phyloP scores from a whole-genome alignment of 306 rosid genomes.

The Dalbergia cultrata region DNA sequence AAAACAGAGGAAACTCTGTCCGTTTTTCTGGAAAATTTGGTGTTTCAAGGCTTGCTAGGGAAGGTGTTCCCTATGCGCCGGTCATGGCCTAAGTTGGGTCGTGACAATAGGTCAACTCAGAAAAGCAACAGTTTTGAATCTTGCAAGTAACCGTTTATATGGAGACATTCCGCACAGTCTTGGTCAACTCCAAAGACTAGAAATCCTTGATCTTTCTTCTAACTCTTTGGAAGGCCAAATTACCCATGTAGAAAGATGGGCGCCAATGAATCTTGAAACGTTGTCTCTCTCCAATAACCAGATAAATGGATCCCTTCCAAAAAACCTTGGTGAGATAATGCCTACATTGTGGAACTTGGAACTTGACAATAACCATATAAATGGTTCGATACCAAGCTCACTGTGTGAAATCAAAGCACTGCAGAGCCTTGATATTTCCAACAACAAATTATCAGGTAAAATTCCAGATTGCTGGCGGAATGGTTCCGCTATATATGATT shows the following conservation, averaged over 20 bases:
- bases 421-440: background rate
- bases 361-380: constrained; percentile 18
- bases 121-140: too few relatives aligned
- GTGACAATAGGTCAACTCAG: too few relatives aligned
- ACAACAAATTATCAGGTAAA: constrained; percentile 12
- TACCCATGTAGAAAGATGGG: background rate
- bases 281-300: constrained; percentile 13
- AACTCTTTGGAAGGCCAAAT: background rate
- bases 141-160: too few relatives aligned
- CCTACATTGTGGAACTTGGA: background rate
- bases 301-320: constrained; percentile 35
- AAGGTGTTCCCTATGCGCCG: too few relatives aligned
- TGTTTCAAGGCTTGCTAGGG: too few relatives aligned
- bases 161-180: too few relatives aligned
- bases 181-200: too few relatives aligned
- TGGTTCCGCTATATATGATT: rapidly evolving
- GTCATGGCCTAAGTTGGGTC: too few relatives aligned
- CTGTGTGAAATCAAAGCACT: background rate
- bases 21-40: too few relatives aligned
- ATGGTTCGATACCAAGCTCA: constrained; percentile 20
- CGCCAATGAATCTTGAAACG: background rate
- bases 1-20: too few relatives aligned
- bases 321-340: constrained; percentile 21
- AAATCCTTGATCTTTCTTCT: too few relatives aligned
- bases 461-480: constrained; percentile 9